Evolutionary conservation across 495 filamentous ascomycete genomes (phyloP), one percentile per base, ranked within the genome.

Genomic region (Daldinia concentrica): DNA sequence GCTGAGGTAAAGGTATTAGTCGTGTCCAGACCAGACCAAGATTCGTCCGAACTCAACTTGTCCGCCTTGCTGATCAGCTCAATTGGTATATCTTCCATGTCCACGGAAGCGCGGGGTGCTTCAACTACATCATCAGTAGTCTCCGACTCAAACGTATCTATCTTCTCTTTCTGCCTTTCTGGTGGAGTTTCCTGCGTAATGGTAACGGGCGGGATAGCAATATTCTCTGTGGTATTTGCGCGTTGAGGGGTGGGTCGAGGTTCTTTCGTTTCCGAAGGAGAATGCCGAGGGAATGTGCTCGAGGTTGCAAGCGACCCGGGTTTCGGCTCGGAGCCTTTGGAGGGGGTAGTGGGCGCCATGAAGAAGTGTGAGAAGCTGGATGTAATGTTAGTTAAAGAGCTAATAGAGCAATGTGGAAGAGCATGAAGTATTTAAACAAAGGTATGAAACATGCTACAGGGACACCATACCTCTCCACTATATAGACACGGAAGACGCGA

Each of bases 21-120:
- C 51, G 72, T 62, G 63, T 27, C 32, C 48, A 22, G 62, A 11
- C 17, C 34, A 34, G 24, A 65, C 24, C 32, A 36, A 7, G 48
- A 51, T 27, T 48, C 11, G 60, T 56, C 57, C 48, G n/a, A 50
- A 76, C 62, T 74, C 64, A 83, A 94, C 92, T 92, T 90, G 78
- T 99, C 95, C 43, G 90, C 91, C 75, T 98, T 82, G 82, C 92
- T 95, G 37, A 93, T 82, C 62, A 99, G 85, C 83, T 99, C 95
- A 70, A 97, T 92, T 9, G 95, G 95, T 45, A 99, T 90, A 73
- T 97, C 91, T 71, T 97, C 92, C 62, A 92, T 89, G 34, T 89
- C 89, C 74, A 88, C 82, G 62, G 90, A 85, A 60, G 85, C 78
- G 69, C 90, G 74, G 34, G 85, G 75, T 62, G 86, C 71, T 76